phyloP scores from a whole-genome alignment of 805 yeast genomes.

The Sungouiozyma intestinalis region DNA sequence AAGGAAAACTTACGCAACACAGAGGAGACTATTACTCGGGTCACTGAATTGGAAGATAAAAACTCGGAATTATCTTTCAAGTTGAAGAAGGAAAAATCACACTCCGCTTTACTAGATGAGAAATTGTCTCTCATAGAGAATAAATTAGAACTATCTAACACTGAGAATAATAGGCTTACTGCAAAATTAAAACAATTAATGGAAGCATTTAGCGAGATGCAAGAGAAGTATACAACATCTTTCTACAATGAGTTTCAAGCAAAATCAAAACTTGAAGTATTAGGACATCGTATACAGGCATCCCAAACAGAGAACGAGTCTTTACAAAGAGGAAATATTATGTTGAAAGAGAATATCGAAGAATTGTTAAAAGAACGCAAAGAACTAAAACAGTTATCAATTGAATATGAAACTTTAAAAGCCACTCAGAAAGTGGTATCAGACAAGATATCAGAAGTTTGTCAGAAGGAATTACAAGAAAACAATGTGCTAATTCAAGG shows the following conservation, averaged over 20 bases:
- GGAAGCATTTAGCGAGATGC: constrained; percentile 37
- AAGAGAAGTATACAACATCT: constrained; percentile 35
- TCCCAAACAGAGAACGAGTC: constrained; percentile 45
- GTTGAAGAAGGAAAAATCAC: constrained; percentile 45
- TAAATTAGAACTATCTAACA: constrained; percentile 31
- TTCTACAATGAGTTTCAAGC: constrained; percentile 47
- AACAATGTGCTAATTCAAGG: constrained; percentile 32
- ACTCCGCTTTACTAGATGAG: constrained; percentile 43
- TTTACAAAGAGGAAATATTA: constrained; percentile 38
- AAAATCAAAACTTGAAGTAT: constrained; percentile 35
- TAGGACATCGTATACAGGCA: constrained; percentile 32
- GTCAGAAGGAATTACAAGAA: constrained; percentile 38
- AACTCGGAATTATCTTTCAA: constrained; percentile 34
- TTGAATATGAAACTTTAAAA: constrained; percentile 50
- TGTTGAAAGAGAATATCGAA: constrained; percentile 43
- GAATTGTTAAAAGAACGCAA: constrained; percentile 48
- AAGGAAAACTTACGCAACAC: constrained; percentile 13
- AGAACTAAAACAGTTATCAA: constrained; percentile 44
- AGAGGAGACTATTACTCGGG: constrained; percentile 17
- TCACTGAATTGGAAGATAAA: constrained; percentile 40
- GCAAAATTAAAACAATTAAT: constrained; percentile 33
- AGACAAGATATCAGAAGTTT: constrained; percentile 39
- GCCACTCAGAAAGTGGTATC: constrained; percentile 49
- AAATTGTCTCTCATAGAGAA: constrained; percentile 35
- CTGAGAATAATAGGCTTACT: constrained; percentile 39